Evolutionary conservation across 2,329 filamentous ascomycete genomes (phyloP), one percentile per base, ranked within the genome.

Genomic region (Elsinoe fawcettii): DNA sequence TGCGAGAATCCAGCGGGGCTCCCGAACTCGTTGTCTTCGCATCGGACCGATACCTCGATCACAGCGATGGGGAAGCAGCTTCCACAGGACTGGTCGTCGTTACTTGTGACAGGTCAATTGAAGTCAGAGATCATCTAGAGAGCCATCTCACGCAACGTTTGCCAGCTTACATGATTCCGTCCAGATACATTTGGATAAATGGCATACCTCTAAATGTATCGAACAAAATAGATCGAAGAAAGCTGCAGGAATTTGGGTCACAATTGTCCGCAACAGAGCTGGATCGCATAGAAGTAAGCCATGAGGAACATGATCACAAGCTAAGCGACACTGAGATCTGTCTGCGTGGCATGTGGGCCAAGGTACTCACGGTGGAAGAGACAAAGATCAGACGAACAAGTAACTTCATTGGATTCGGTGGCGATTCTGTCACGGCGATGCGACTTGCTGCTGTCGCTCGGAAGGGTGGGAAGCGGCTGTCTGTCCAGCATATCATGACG

Each of bases 121-220:
- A 82, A 47, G 27, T 30, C 70, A 93, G 22, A 79, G 83, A 0
- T 30, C 77, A 80, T 1, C 91, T 90, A 16, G 9, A 65, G 86
- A 85, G 70, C 80, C 7, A 53, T 25, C 20, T 58, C 86, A 0
- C 75, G 80, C 1, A 59, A 51, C 2, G 58, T 57, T 77, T 96
- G 3, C 88, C 91, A 0, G 80, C 79, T 0, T 96, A 96, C 68
- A 96, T 96, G 91, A 81, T 96, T 1, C 92, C 91, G 0, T 91
- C 89, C 0, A 88, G 93, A 65, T 83, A 95, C 59, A 74, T 96
- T 23, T 80, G 80, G 2, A 72, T 96, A 5, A 79, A 83, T 0
- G 77, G 74, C 6, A 83, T 96, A 55, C 91, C 91, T 78, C 20
- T 86, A 85, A 0, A 84, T 81, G 61, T 77, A 77, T 12, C 85